Percentiles rank a stretch among this genome's conserved stretches.
These are phyloP conservation scores for Chaetomidium leptoderma DNA, from an alignment of 495 filamentous ascomycete species.

Conservation along the genomic window DNA sequence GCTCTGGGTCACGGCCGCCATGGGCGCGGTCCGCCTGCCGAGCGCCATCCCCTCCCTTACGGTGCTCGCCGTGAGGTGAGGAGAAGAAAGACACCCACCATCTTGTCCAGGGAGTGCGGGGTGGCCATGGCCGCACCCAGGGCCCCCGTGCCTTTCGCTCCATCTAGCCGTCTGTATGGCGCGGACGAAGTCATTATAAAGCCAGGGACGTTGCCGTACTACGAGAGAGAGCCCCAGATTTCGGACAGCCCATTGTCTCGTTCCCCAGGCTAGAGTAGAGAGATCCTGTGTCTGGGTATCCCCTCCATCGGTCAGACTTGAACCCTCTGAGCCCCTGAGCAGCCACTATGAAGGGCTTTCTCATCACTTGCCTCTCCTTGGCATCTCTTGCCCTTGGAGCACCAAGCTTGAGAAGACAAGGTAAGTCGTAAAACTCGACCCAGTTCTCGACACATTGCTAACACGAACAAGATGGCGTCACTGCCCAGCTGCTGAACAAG, in stretches of 20 bases:
- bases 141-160: not conserved
- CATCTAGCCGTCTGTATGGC: not conserved
- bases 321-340: not conserved
- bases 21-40: not conserved
- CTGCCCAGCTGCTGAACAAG: slow-evolving; percentile 40
- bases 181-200: not conserved
- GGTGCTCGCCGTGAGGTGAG: not conserved
- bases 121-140: not conserved
- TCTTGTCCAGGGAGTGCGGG: too few relatives aligned
- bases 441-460: not conserved
- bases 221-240: too few relatives aligned
- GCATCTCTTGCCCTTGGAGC: slow-evolving; percentile 19
- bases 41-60: not conserved
- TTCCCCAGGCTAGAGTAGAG: not conserved
- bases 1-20: not conserved
- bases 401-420: slow-evolving; percentile 11
- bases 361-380: slow-evolving; percentile 18
- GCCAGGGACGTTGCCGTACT: too few relatives aligned
- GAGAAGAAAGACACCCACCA: not conserved
- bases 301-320: not conserved
- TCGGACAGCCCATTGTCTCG: not conserved
- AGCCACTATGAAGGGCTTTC: slow-evolving; percentile 22
- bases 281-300: not conserved
- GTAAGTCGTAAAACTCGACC: not conserved
- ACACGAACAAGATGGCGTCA: slow-evolving; percentile 22